Evolutionary conservation across 352 stramenopile species (phyloP).

Genomic region (Phytophthora hybrid): DNA sequence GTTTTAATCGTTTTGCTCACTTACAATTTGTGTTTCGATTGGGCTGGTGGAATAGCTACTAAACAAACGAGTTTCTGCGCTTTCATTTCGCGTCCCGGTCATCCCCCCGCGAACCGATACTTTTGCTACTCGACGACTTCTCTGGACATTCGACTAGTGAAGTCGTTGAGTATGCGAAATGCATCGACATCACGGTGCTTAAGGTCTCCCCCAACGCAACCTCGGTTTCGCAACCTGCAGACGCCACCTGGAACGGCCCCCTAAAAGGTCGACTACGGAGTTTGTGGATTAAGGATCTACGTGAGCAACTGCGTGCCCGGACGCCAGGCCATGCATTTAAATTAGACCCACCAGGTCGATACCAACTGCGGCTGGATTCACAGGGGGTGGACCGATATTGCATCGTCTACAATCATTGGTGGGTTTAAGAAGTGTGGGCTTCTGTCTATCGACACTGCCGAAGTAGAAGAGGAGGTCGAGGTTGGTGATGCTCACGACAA

Average conservation of each 20-base stretch:
- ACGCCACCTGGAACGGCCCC: constrained; percentile 1
- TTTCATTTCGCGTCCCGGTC: background rate
- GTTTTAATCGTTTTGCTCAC: background rate
- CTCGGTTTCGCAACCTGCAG: constrained; percentile 1
- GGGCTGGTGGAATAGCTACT: background rate
- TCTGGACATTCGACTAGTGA: background rate
- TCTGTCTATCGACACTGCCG: too few relatives aligned
- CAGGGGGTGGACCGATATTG: background rate
- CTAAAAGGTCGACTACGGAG: background rate
- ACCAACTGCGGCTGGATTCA: background rate
- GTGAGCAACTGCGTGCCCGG: background rate
- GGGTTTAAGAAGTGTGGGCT: background rate
- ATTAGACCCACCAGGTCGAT: background rate
- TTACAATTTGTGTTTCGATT: background rate
- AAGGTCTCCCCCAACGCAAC: background rate
- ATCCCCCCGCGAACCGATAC: background rate
- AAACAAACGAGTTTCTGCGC: background rate
- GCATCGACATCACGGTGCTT: background rate
- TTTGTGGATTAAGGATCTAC: background rate
- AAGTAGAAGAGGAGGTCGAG: too few relatives aligned
- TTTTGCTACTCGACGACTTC: constrained; percentile 5
- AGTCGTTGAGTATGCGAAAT: constrained; percentile 3
- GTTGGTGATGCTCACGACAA: too few relatives aligned
- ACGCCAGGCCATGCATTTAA: background rate
- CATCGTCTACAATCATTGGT: background rate